These are phyloP conservation scores for Fragilariopsis cylindrus DNA, from an alignment of 108 stramenopile species.

Conservation along the genomic window DNA sequence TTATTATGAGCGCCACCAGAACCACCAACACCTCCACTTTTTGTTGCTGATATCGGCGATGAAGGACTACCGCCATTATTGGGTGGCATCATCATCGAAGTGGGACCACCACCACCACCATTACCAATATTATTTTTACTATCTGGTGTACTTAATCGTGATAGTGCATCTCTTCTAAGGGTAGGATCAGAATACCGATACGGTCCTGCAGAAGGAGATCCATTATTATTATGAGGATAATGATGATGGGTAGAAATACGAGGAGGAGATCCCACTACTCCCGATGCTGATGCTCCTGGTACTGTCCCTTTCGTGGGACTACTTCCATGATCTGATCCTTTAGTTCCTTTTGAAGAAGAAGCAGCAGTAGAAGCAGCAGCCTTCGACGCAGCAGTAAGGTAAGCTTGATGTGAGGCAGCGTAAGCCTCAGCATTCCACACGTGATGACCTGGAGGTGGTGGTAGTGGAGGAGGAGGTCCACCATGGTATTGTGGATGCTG, in stretches of 20 bases:
- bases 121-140: too few species aligned
- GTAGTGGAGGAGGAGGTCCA: slow-evolving; percentile 6
- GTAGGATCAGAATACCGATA: slow-evolving; percentile 42
- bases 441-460: slow-evolving; percentile 6
- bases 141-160: not conserved
- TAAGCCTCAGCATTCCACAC: slow-evolving; percentile 6
- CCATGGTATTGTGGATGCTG: slow-evolving; percentile 13
- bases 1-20: not conserved
- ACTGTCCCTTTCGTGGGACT: not conserved
- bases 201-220: slow-evolving; percentile 14
- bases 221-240: slow-evolving; percentile 5
- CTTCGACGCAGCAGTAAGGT: not conserved
- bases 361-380: slow-evolving; percentile 7
- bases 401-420: slow-evolving; percentile 12
- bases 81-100: too few species aligned
- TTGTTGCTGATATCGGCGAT: not conserved
- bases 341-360: not conserved
- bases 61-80: not conserved
- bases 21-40: slow-evolving; percentile 5
- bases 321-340: not conserved
- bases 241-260: not conserved
- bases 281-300: not conserved
- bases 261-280: slow-evolving; percentile 16
- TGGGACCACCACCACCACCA: too few species aligned
- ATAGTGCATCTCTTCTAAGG: slow-evolving; percentile 36